Percentiles rank a stretch among this genome's conserved stretches.
Evolutionary conservation across 768 basidiomycete species (phyloP).

Genomic region (Tricholoma hemisulphureum): DNA sequence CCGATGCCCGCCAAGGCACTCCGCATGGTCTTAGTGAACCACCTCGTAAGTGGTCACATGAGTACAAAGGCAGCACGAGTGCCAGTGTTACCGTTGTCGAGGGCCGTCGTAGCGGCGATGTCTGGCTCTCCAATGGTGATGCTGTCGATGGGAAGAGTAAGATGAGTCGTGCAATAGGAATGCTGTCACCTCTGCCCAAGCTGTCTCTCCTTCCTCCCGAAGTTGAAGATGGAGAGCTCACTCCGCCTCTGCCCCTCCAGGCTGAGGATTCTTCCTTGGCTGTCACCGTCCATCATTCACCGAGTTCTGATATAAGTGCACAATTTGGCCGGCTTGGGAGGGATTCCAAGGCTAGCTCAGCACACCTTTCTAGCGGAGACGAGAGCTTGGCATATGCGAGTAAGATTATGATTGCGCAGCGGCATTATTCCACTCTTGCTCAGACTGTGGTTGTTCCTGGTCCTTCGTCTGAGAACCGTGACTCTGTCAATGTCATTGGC

Average conservation of each 20-base stretch:
- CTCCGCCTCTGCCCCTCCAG: constrained; percentile 64
- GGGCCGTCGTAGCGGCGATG: constrained; percentile 68
- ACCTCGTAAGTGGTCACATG: constrained; percentile 45
- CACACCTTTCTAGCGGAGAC: constrained; percentile 46
- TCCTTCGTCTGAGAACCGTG: constrained; percentile 40
- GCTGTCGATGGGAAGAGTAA: constrained; percentile 66
- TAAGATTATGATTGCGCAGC: constrained; percentile 68
- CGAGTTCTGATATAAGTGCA: constrained; percentile 54
- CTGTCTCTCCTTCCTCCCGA: constrained; percentile 64
- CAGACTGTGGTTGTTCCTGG: constrained; percentile 57
- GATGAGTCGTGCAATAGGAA: constrained; percentile 58
- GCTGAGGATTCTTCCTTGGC: constrained; percentile 46
- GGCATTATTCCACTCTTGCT: constrained; percentile 70
- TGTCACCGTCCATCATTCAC: constrained; percentile 46
- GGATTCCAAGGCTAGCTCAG: constrained; percentile 55
- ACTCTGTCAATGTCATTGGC: constrained; percentile 31
- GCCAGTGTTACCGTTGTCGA: constrained; percentile 67
- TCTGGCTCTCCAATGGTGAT: constrained; percentile 73
- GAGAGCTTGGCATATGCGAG: constrained; percentile 52
- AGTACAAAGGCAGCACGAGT: constrained; percentile 64
- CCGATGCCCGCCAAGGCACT: constrained; percentile 41
- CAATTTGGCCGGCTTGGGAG: constrained; percentile 54
- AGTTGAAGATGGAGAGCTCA: constrained; percentile 45
- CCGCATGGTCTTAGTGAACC: constrained; percentile 42
- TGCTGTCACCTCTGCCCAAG: constrained; percentile 63